A percentile compares a stretch with the other conserved stretches of the same genome.
These are phyloP conservation scores for Fusarium sp. DNA, from an alignment of 2,329 filamentous ascomycete genomes.

Conservation along the genomic window DNA sequence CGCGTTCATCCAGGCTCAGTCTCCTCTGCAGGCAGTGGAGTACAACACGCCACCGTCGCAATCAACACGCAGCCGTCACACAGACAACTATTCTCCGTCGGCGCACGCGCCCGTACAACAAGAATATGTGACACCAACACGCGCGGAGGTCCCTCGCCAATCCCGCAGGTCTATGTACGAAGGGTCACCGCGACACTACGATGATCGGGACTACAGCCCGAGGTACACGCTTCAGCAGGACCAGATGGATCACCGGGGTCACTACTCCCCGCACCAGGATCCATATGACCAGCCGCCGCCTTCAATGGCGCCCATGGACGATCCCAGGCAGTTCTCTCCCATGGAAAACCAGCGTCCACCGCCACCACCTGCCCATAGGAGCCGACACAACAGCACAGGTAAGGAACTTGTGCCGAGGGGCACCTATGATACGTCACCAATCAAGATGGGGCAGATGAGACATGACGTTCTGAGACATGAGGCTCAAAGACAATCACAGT, in stretches of 20 bases:
- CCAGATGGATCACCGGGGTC: constrained; percentile 53
- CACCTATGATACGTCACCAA: constrained; percentile 56
- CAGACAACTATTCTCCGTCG: constrained; percentile 54
- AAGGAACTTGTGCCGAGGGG: constrained; percentile 57
- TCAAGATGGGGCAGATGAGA: constrained; percentile 64
- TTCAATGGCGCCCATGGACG: constrained; percentile 42
- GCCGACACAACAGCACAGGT: constrained; percentile 58
- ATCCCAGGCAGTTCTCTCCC: constrained; percentile 50
- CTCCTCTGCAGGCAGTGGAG: constrained; percentile 66
- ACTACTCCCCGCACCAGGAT: constrained; percentile 51
- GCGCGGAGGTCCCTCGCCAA: constrained; percentile 46
- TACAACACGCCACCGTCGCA: constrained; percentile 59
- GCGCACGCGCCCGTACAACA: constrained; percentile 39
- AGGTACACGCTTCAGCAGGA: constrained; percentile 51
- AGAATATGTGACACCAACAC: constrained; percentile 39
- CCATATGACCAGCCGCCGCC: constrained; percentile 46
- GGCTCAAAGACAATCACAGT: constrained; percentile 58
- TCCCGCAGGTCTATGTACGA: constrained; percentile 51
- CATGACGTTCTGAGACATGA: constrained; percentile 70
- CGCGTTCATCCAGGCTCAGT: constrained; percentile 61
- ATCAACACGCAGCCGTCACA: constrained; percentile 49
- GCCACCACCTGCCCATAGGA: constrained; percentile 68
- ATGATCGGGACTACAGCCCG: constrained; percentile 54
- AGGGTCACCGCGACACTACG: constrained; percentile 49
- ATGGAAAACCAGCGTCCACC: constrained; percentile 63